phyloP scores from a whole-genome alignment of 805 yeast species.

The Yarrowia sp. region DNA sequence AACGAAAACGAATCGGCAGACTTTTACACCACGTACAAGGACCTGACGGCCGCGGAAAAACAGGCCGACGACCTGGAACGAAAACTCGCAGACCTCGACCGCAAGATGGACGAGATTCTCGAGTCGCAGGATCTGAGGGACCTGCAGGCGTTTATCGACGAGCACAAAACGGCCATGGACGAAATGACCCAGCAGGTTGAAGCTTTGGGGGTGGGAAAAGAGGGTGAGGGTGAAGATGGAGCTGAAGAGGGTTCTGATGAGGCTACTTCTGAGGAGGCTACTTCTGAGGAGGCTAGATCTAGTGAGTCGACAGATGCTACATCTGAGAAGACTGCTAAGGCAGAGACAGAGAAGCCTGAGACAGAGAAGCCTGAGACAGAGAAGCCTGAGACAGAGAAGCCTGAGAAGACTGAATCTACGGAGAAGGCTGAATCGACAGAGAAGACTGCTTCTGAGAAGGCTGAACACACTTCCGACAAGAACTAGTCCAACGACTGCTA shows the following conservation, averaged over 20 bases:
- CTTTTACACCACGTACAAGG: slow-evolving; percentile 56
- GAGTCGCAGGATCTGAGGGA: slow-evolving; percentile 12
- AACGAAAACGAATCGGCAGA: slow-evolving; percentile 32
- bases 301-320: too few species aligned
- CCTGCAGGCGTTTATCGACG: background rate
- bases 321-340: too few species aligned
- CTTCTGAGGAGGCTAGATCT: too few species aligned
- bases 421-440: too few species aligned
- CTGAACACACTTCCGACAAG: too few species aligned
- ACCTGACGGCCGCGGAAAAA: slow-evolving; percentile 64
- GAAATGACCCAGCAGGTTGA: background rate
- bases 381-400: too few species aligned
- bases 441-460: too few species aligned
- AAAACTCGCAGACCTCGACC: slow-evolving; percentile 14
- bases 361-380: too few species aligned
- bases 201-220: background rate
- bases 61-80: slow-evolving; percentile 49
- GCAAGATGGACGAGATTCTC: slow-evolving; percentile 22
- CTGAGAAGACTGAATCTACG: too few species aligned
- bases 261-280: too few species aligned
- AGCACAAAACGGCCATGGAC: background rate
- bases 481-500: too few species aligned
- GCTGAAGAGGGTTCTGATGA: background rate
- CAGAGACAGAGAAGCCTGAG: too few species aligned
- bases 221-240: background rate